phyloP scores from a whole-genome alignment of 2,329 filamentous ascomycete genomes.

The Leptographium wingfieldii region DNA sequence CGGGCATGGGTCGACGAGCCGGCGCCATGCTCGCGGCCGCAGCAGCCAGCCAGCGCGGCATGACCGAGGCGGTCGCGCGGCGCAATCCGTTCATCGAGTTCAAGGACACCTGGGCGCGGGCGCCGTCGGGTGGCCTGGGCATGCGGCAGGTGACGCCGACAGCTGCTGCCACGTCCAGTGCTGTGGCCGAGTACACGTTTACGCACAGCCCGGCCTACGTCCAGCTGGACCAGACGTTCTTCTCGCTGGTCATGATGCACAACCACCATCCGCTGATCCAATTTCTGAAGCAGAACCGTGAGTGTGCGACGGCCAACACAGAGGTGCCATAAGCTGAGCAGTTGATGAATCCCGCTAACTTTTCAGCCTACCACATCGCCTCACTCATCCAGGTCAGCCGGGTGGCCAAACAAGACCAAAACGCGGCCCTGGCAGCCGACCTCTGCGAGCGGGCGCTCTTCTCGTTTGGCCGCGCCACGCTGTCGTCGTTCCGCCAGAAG shows the following conservation, averaged over 20 bases:
- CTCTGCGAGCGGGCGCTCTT: slow-evolving; percentile 85
- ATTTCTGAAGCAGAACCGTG: slow-evolving; percentile 55
- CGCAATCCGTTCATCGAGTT: slow-evolving; percentile 78
- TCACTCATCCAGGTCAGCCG: slow-evolving; percentile 88
- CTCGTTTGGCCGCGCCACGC: slow-evolving; percentile 77
- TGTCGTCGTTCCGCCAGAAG: slow-evolving; percentile 67
- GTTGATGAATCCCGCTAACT: neutral
- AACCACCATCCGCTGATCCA: slow-evolving; percentile 74
- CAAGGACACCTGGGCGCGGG: slow-evolving; percentile 75
- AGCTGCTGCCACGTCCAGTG: slow-evolving; percentile 13
- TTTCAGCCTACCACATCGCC: slow-evolving; percentile 71
- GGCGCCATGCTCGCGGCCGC: neutral
- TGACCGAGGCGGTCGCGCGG: slow-evolving; percentile 59
- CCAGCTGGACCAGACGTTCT: slow-evolving; percentile 62
- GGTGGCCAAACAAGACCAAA: slow-evolving; percentile 78
- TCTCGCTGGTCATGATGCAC: slow-evolving; percentile 65
- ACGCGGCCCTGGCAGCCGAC: slow-evolving; percentile 74
- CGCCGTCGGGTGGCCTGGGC: slow-evolving; percentile 65
- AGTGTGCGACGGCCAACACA: slow-evolving; percentile 11
- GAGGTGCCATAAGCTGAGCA: too few species aligned
- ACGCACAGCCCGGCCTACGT: slow-evolving; percentile 65
- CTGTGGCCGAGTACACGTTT: slow-evolving; percentile 62
- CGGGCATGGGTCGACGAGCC: slow-evolving; percentile 3
- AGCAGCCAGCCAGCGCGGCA: slow-evolving; percentile 26
- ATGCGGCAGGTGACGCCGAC: slow-evolving; percentile 37